Percentiles rank a stretch among this genome's conserved stretches.
Conservation (phyloP, 108 stramenopile species). For the Parietichytrium sp. region DNA sequence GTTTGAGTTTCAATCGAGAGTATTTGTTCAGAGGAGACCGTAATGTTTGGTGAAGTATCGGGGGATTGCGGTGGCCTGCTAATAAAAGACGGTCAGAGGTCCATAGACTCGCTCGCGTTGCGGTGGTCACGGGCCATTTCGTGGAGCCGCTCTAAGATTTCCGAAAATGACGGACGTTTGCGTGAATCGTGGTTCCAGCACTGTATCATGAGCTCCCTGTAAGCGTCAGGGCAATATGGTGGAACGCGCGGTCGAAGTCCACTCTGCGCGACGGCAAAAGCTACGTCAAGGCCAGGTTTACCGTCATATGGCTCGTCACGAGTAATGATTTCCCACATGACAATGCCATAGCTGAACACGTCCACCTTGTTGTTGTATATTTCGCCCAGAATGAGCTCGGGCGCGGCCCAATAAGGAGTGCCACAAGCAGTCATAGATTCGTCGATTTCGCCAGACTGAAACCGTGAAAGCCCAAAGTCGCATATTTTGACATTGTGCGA, state of each 20-base stretch:
- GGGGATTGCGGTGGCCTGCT: too few species aligned
- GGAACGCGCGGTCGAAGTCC: conserved; percentile 44
- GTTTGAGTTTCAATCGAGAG: too few species aligned
- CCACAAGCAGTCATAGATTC: conserved; percentile 42
- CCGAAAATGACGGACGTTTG: conserved; percentile 32
- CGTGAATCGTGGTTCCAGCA: conserved; percentile 33
- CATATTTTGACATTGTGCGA: conserved; percentile 35
- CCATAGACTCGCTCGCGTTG: background rate
- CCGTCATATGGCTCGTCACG: conserved; percentile 42
- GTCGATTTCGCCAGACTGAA: background rate
- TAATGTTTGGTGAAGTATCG: too few species aligned
- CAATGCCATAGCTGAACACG: conserved; percentile 47
- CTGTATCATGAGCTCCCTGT: background rate
- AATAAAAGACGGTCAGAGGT: too few species aligned
- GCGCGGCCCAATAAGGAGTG: conserved; percentile 49
- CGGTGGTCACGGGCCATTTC: background rate
- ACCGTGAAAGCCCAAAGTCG: conserved; percentile 41
- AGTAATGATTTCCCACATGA: conserved; percentile 48
- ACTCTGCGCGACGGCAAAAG: conserved; percentile 43
- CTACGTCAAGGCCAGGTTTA: background rate
- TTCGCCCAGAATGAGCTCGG: conserved; percentile 44
- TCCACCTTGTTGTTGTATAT: conserved; percentile 41
- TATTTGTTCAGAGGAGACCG: too few species aligned
- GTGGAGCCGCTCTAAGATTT: conserved; percentile 36
- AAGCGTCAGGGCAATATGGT: background rate